phyloP scores from a whole-genome alignment of 2,329 filamentous ascomycete genomes.

The Diplocarpon mali region DNA sequence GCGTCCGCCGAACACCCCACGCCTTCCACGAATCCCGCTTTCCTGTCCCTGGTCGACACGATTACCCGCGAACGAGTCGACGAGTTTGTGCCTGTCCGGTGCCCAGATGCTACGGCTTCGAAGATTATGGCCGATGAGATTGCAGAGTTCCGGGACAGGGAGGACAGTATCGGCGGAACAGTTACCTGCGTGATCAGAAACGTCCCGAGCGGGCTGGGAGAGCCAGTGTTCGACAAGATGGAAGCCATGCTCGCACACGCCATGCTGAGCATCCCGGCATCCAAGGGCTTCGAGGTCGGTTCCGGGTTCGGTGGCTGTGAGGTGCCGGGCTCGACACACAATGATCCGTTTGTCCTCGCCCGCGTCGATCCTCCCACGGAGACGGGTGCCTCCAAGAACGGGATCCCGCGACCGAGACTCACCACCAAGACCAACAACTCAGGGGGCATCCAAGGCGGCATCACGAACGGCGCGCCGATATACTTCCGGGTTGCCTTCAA shows the following conservation, averaged over 20 bases:
- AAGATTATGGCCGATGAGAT: constrained; percentile 70
- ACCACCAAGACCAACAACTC: constrained; percentile 91
- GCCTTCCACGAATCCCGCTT: constrained; percentile 64
- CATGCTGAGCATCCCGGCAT: constrained; percentile 90
- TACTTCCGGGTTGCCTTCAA: constrained; percentile 96
- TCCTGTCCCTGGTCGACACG: constrained; percentile 60
- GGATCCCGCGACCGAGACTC: constrained; percentile 47
- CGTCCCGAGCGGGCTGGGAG: constrained; percentile 73
- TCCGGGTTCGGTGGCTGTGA: constrained; percentile 84
- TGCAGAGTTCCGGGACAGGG: constrained; percentile 61
- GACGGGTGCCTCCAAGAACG: constrained; percentile 34
- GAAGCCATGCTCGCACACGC: constrained; percentile 86
- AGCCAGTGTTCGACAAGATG: constrained; percentile 92
- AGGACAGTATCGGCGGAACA: constrained; percentile 89
- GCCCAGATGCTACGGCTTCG: constrained; percentile 56
- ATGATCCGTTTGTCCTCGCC: constrained; percentile 66
- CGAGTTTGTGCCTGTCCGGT: constrained; percentile 73
- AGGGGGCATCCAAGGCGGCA: constrained; percentile 89
- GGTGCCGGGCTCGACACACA: constrained; percentile 80
- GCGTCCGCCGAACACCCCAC: constrained; percentile 57
- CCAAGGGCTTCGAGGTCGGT: constrained; percentile 92
- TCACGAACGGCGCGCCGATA: constrained; percentile 84
- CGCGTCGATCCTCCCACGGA: constrained; percentile 33
- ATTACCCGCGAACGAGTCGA: constrained; percentile 73
- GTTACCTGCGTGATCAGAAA: constrained; percentile 91